These are phyloP conservation scores for Cutaneotrichosporon cavernicola DNA, from an alignment of 1,284 basidiomycete genomes.

Conservation along the genomic window DNA sequence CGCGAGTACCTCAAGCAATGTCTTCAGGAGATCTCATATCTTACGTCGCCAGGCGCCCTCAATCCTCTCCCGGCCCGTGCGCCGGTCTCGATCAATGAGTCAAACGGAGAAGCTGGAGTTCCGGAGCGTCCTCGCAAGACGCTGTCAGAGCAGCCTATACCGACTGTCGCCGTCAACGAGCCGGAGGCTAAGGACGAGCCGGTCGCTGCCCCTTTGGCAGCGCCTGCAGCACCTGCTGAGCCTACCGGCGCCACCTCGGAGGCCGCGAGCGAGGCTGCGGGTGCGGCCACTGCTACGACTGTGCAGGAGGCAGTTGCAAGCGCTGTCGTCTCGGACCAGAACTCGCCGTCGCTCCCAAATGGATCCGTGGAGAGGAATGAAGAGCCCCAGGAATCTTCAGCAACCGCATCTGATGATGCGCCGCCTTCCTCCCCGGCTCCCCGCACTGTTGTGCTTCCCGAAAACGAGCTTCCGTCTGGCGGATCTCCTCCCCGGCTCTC, in stretches of 20 bases:
- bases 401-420: conserved; percentile 4
- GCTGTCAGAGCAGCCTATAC: conserved; percentile 39
- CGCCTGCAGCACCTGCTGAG: neutral
- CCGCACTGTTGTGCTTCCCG: conserved; percentile 29
- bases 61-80: conserved; percentile 90
- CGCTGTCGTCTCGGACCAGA: neutral
- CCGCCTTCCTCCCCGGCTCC: conserved; percentile 41
- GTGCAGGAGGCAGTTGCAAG: conserved; percentile 4
- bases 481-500: neutral
- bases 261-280: neutral
- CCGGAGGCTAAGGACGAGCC: conserved; percentile 10
- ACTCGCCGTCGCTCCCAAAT: conserved; percentile 12
- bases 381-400: neutral
- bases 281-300: neutral
- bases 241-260: neutral
- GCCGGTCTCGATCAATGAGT: conserved; percentile 40
- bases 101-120: conserved; percentile 10
- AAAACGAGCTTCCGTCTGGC: conserved; percentile 14
- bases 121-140: conserved; percentile 43
- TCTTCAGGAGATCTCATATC: conserved; percentile 94
- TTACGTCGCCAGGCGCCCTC: conserved; percentile 93
- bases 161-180: conserved; percentile 8
- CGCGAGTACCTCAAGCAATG: conserved; percentile 98
- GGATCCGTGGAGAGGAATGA: conserved; percentile 6
- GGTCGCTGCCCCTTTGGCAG: neutral